Percentiles rank a stretch among this genome's conserved stretches.
Conservation (phyloP, 2,329 filamentous ascomycete species). For the Ophiostoma montium region DNA sequence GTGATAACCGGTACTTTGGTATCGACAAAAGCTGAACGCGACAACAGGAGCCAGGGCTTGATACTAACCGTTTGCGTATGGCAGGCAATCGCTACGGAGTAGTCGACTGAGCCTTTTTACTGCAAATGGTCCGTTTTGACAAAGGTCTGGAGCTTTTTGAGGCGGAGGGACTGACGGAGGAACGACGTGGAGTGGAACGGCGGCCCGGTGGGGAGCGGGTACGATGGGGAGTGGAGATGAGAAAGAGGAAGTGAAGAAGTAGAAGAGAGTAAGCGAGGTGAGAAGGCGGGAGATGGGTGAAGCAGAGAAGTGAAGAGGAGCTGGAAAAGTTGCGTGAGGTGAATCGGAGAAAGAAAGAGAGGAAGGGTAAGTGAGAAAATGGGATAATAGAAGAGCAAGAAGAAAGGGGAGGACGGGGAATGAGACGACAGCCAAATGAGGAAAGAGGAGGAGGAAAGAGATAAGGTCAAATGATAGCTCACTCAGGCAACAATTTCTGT, state of each 20-base stretch:
- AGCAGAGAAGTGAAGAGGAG: not conserved
- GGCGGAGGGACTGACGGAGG: not conserved
- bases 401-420: not conserved
- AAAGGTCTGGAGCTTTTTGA: not conserved
- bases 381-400: not conserved
- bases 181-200: not conserved
- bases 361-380: not conserved
- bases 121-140: not conserved
- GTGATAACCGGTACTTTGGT: not conserved
- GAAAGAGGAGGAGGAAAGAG: conserved; percentile 15
- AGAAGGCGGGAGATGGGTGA: not conserved
- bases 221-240: not conserved
- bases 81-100: too few species aligned
- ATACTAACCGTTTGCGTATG: too few species aligned
- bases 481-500: not conserved
- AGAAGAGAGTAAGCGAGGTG: not conserved
- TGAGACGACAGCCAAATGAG: not conserved
- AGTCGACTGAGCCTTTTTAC: too few species aligned
- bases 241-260: not conserved
- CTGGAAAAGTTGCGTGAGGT: not conserved
- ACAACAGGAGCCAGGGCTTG: too few species aligned
- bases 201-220: not conserved
- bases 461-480: conserved; percentile 1
- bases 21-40: too few species aligned
- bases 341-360: not conserved